Evolutionary conservation across 805 yeast species (phyloP), one percentile per base, ranked within the genome.

Genomic region (Huiozyma sinensis): DNA sequence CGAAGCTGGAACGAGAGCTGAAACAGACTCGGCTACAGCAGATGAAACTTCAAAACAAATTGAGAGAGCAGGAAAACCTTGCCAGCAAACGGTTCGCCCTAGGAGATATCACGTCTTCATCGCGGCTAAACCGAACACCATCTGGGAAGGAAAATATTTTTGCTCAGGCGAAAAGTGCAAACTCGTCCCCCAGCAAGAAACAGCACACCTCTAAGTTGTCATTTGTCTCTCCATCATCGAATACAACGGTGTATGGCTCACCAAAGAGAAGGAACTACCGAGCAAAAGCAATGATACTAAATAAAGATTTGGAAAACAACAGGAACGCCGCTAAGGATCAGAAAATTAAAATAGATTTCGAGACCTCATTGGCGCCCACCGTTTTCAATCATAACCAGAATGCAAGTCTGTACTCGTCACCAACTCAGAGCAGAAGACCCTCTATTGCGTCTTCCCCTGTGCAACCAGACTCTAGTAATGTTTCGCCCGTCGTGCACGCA

Each of bases 11-110:
- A 39, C 50, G 50, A 42, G 63, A 60, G 41, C 43, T 61, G 37
- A 47, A 51, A 39, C 50, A 48, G 29, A 61, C 56, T 33, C 58
- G 55, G 40, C 39, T 53, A n/a, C 61, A 60, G 40, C 64, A 60
- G 39, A 51, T 56, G 42, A 53, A 53, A 32, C 42, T 60, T 33
- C 55, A 58, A 47, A 38, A 49, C 40, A 56, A 52, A 32, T 47
- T 58, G n/a, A 43, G 50, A 36, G 52, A 51, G 34, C 61, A 58
- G 42, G 53, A 56, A 38, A 42, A 44, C 9, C 9, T 30, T 2
- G 39, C 6, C 13, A 36, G 44, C 8, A 44, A 35, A 31, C 42
- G 49, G 28, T 36, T 45, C 6, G 42, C 43, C 30, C 27, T 48
- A 6, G 47, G 47, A 17, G 48, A 48, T 40, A 48, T 48, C 10